These are phyloP conservation scores for Neurospora tetraspora DNA, from an alignment of 495 filamentous ascomycete species.

Conservation along the genomic window DNA sequence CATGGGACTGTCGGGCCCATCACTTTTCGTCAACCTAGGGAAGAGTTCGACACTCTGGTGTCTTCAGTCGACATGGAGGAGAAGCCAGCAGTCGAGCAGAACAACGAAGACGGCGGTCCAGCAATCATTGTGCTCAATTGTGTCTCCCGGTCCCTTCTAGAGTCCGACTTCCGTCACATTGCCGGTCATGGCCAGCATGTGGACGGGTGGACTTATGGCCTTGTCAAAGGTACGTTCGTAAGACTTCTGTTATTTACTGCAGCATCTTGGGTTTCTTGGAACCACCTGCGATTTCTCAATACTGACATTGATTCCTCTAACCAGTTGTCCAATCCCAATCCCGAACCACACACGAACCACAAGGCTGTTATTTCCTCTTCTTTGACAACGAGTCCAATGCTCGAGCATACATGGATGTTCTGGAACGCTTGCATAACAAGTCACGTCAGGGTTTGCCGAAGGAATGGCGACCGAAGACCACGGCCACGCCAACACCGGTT, in stretches of 20 bases:
- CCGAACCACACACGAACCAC: conserved; percentile 39
- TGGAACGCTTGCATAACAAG: conserved; percentile 34
- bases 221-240: conserved; percentile 23
- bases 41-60: neutral
- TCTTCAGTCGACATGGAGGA: neutral
- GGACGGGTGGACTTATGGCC: conserved; percentile 50
- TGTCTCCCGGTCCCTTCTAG: conserved; percentile 43
- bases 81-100: neutral
- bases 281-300: neutral
- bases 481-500: neutral
- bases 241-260: neutral
- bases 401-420: conserved; percentile 40
- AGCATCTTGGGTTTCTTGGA: neutral
- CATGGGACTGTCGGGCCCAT: neutral
- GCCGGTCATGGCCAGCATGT: conserved; percentile 51
- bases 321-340: conserved; percentile 43
- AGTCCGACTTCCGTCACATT: conserved; percentile 55
- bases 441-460: conserved; percentile 23
- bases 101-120: neutral
- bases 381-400: conserved; percentile 49
- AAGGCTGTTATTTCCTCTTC: conserved; percentile 50
- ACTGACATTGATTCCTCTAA: neutral
- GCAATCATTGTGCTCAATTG: conserved; percentile 33
- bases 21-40: neutral
- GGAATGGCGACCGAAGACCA: neutral